Evolutionary conservation across 2,329 filamentous ascomycete species (phyloP), one percentile per base, ranked within the genome.

Genomic region (Cercospora beticola): DNA sequence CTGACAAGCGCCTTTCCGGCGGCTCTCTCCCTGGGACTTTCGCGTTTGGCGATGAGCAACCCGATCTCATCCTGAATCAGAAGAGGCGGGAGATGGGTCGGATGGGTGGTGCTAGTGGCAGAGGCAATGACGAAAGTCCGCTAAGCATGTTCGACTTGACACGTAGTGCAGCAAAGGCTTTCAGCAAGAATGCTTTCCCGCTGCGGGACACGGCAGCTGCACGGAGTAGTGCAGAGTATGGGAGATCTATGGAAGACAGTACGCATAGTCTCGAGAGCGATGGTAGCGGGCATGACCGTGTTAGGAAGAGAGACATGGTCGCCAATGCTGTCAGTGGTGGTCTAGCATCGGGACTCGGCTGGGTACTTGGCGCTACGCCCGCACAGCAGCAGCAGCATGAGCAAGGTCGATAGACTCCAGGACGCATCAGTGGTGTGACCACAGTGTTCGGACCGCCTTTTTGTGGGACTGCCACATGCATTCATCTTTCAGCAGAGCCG

Each of bases 231-330:
- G 70, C 66, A 12, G 72, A 72, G 33, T 59, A 66, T 8, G 36
- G 65, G 12, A 64, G 67, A 52, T 61, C 62, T 6, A 67, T 74
- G 72, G 70, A 72, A 23, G 68, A 64, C 10, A 75, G 72, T 62
- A 65, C 67, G 10, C 75, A 66, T 26, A 75, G 76, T 71, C 62
- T 75, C 30, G 71, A 66, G 66, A 72, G 65, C 49, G 71, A 74
- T 9, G 65, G 72, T 31, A 68, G 76, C 68, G 33, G 74, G 68
- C 3, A 80, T 31, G 78, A 83, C 68, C 80, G 83, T 66, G 83
- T 87, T 43, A 86, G 92, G 74, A 94, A 90, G 82, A 85, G 92
- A 73, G 92, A 94, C 77, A 89, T 89, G 80, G 86, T 90, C 59
- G 87, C 87, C 68, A 89, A 84, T 79, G 87, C 87, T 78, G 88